Conservation (phyloP, 2,329 filamentous ascomycete species). For the Colletotrichum sp. region DNA sequence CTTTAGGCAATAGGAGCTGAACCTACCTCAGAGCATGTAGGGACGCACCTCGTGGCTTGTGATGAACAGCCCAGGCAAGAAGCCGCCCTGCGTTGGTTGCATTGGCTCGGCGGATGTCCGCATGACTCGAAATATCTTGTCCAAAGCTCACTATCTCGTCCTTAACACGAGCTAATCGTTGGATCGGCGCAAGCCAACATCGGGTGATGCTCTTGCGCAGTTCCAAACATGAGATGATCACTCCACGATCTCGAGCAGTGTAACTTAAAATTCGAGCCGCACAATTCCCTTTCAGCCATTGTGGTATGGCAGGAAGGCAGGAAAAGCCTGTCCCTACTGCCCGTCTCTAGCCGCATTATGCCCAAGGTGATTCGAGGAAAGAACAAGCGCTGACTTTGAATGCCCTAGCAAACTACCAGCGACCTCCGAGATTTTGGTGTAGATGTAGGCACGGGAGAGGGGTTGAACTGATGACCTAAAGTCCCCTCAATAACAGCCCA, state of each 20-base stretch:
- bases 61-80: not conserved
- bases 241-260: not conserved
- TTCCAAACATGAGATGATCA: conserved; percentile 4
- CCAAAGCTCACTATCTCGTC: not conserved
- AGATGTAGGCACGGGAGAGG: not conserved
- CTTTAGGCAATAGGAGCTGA: not conserved
- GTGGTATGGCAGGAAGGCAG: not conserved
- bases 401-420: not conserved
- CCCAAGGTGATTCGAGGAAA: not conserved
- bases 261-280: not conserved
- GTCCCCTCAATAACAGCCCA: not conserved
- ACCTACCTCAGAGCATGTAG: not conserved
- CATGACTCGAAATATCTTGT: not conserved
- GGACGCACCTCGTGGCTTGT: not conserved
- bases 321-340: not conserved
- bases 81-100: not conserved
- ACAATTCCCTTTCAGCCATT: not conserved
- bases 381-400: not conserved
- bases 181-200: not conserved
- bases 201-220: not conserved
- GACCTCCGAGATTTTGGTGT: not conserved
- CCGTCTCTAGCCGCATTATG: not conserved
- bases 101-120: not conserved
- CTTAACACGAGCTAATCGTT: not conserved
- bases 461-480: not conserved